These are phyloP conservation scores for Magnaporthales sp. DNA, from an alignment of 2,329 filamentous ascomycete species.

Conservation along the genomic window DNA sequence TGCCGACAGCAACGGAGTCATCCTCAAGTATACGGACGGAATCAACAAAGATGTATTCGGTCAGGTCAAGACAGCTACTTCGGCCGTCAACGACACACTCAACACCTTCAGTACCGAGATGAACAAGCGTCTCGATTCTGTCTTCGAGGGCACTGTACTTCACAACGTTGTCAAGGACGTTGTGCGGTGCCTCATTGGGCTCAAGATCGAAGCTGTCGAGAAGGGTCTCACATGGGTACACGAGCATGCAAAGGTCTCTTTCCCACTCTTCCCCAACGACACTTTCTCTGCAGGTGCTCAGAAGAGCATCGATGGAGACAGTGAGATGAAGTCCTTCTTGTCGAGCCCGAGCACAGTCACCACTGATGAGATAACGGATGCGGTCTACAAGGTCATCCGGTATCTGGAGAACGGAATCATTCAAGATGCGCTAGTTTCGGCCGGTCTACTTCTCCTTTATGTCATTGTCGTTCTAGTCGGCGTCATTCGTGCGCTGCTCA, in stretches of 20 bases:
- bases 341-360: slow-evolving; percentile 65
- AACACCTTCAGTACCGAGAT: slow-evolving; percentile 75
- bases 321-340: slow-evolving; percentile 61
- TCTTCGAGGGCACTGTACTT: slow-evolving; percentile 76
- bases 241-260: slow-evolving; percentile 73
- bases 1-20: slow-evolving; percentile 62
- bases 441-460: slow-evolving; percentile 67
- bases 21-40: slow-evolving; percentile 42
- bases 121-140: slow-evolving; percentile 60
- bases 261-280: slow-evolving; percentile 70
- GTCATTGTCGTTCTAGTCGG: slow-evolving; percentile 49
- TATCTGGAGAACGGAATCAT: slow-evolving; percentile 60
- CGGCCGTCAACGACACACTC: slow-evolving; percentile 76
- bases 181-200: slow-evolving; percentile 75
- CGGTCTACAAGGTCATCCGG: slow-evolving; percentile 60
- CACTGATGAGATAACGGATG: slow-evolving; percentile 72
- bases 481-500: slow-evolving; percentile 33
- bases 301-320: slow-evolving; percentile 47
- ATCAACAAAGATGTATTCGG: slow-evolving; percentile 81
- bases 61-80: slow-evolving; percentile 79
- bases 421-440: slow-evolving; percentile 73
- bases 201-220: slow-evolving; percentile 80
- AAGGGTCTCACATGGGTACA: slow-evolving; percentile 90
- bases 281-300: slow-evolving; percentile 76
- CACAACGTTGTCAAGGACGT: slow-evolving; percentile 71